These are phyloP conservation scores for Erythrophleum fordii DNA, from an alignment of 306 rosid genomes.

Conservation along the genomic window DNA sequence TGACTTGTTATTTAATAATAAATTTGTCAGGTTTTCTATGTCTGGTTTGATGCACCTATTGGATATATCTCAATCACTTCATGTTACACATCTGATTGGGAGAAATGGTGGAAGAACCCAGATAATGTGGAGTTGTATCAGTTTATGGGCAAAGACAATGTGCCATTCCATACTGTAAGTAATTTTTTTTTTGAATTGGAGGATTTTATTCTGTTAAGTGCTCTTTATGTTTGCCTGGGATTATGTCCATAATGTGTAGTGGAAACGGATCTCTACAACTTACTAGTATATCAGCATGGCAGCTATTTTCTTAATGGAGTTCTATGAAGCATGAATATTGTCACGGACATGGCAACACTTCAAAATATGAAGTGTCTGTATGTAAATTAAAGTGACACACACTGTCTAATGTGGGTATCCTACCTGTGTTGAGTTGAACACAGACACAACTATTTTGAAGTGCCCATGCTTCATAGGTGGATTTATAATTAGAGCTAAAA, in stretches of 20 bases:
- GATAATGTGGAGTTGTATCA: slow-evolving; percentile 91
- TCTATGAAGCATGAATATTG: not conserved
- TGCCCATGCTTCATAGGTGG: not conserved
- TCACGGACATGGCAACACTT: not conserved
- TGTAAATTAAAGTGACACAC: not conserved
- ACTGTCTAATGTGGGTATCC: not conserved
- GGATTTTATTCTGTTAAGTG: slow-evolving; percentile 8
- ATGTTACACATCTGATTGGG: slow-evolving; percentile 92
- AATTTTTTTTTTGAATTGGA: not conserved
- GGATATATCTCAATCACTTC: slow-evolving; percentile 92
- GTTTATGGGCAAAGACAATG: slow-evolving; percentile 99
- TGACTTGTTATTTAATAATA: slow-evolving; percentile 1
- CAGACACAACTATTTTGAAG: not conserved
- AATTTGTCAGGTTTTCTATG: slow-evolving; percentile 82
- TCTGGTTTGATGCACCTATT: slow-evolving; percentile 99
- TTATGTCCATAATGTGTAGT: not conserved
- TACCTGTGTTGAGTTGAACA: not conserved
- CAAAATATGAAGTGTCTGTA: not conserved
- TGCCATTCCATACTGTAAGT: slow-evolving; percentile 97
- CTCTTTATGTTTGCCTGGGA: slow-evolving; percentile 23
- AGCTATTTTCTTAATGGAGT: slow-evolving; percentile 14
- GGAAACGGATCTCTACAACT: not conserved
- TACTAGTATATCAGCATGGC: not conserved
- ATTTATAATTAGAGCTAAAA: not conserved
- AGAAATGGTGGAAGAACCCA: slow-evolving; percentile 98